Base-by-base conservation (phyloP, 768 basidiomycete genomes). In the Tylopilus plumbeoviolaceoides region DNA sequence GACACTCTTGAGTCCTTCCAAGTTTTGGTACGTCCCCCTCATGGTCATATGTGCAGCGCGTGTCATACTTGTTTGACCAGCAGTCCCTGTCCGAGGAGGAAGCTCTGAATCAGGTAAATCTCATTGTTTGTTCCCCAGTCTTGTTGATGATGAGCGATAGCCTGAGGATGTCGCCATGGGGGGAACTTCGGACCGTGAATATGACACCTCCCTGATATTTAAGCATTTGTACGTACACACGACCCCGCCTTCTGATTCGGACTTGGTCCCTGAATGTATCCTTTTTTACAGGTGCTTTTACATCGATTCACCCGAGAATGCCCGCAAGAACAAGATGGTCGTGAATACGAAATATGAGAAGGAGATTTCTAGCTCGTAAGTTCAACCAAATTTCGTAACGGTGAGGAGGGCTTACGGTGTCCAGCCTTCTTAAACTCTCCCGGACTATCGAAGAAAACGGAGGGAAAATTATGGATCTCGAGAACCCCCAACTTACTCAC, bases 401-500 rank as follows among this genome's bases (percentile, higher is more conserved):
- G 44, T 11, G 8, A 17, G 15, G 15, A 30, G 2, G 17, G 17
- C 44, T 55, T 12, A 58, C 38, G 5, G 15, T 28, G 4, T 2
- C 30, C 58, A 94, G 92, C 35, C 81, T 94, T 50, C 57, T 60
- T 27, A 66, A 81, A 49, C 57, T 87, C 7, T 69, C 73, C 12
- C 73, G 71, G 49, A 63, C 77, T 10, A 84, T 97, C 50, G 68
- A 59, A 23, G 73, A 79, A 14, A 83, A 91, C 58, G 93, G 93
- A 40, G 95, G 95, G 1, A 78, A 71, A 45, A 61, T 94, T 8
- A 84, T 78, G 11, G 80, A 78, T 50, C 74, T 97, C 4, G 71
- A 79, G 50, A 84, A 97, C 47, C 78, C 85, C 21, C 90, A 86
- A 64, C 73, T 98, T 38, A 95, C 94, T 0, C 95, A 98, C 67